A percentile compares a stretch with the other conserved stretches of the same genome.
Evolutionary conservation across 345 rosid species (phyloP).

Genomic region (Conringia planisiliqua): DNA sequence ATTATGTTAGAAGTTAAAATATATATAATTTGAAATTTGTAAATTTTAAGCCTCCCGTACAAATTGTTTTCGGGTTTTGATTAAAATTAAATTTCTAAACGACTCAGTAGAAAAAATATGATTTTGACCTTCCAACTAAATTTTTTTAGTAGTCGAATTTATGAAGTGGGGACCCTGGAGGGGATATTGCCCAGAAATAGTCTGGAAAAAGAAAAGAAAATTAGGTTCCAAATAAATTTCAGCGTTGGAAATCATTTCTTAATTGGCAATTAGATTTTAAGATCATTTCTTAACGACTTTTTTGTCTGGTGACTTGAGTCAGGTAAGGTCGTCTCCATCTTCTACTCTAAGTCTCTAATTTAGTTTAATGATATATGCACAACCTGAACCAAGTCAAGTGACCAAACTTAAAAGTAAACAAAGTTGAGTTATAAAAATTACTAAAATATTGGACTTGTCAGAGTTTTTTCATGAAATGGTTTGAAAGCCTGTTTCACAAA

Average conservation of each 20-base stretch:
- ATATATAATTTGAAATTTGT: background rate
- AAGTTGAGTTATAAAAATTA: background rate
- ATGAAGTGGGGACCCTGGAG: background rate
- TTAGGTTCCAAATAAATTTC: background rate
- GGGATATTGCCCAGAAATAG: background rate
- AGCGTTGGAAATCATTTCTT: background rate
- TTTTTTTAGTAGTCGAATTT: background rate
- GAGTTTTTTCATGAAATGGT: background rate
- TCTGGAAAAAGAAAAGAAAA: background rate
- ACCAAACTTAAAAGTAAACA: background rate
- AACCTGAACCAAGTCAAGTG: background rate
- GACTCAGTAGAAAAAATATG: background rate
- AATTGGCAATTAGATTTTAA: background rate
- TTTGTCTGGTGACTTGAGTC: background rate
- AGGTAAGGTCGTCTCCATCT: conserved; percentile 15
- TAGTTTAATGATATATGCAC: background rate
- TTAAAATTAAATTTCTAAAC: background rate
- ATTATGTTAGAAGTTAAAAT: background rate
- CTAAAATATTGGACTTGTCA: background rate
- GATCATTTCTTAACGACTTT: background rate
- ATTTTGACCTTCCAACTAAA: background rate
- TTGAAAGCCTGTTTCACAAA: background rate
- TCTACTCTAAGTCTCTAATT: background rate
- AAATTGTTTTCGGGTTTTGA: background rate
- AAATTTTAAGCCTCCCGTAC: background rate